A percentile compares a stretch with the other conserved stretches of the same genome.
phyloP scores from a whole-genome alignment of 2,329 filamentous ascomycete genomes.

The Paracoccidioides lutzii region DNA sequence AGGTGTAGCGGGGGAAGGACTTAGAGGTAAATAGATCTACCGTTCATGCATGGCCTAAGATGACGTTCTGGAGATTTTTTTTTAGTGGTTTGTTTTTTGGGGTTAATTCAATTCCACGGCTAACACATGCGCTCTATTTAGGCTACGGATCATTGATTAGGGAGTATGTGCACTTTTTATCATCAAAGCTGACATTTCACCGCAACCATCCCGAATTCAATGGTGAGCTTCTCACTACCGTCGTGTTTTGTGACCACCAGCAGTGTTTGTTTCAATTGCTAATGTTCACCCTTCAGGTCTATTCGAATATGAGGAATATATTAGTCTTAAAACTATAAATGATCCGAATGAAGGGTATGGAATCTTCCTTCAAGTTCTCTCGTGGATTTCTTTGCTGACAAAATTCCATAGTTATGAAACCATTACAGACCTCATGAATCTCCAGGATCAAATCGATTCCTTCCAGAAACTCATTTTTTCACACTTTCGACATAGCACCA shows the following conservation, averaged over 20 bases:
- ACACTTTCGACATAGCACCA: slow-evolving; percentile 78
- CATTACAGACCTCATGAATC: slow-evolving; percentile 86
- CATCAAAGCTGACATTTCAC: slow-evolving; percentile 93
- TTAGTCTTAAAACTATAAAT: slow-evolving; percentile 94
- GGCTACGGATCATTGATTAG: slow-evolving; percentile 82
- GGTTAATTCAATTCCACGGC: background rate
- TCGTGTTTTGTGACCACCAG: background rate
- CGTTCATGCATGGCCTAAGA: slow-evolving; percentile 5
- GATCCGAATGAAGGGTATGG: slow-evolving; percentile 87
- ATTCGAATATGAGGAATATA: slow-evolving; percentile 98
- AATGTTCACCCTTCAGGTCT: slow-evolving; percentile 39
- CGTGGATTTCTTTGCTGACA: slow-evolving; percentile 14
- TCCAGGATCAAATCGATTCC: slow-evolving; percentile 96
- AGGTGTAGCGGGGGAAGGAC: slow-evolving; percentile 64
- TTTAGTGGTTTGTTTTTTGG: background rate
- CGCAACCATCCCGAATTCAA: slow-evolving; percentile 96
- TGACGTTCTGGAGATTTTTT: slow-evolving; percentile 1
- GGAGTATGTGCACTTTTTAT: slow-evolving; percentile 92
- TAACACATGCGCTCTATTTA: slow-evolving; percentile 15
- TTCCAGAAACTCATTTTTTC: slow-evolving; percentile 99
- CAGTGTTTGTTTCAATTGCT: background rate
- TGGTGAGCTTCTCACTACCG: slow-evolving; percentile 38
- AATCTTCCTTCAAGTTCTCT: slow-evolving; percentile 4
- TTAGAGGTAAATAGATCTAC: slow-evolving; percentile 48
- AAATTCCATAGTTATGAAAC: slow-evolving; percentile 55